Base-by-base conservation (phyloP, 345 rosid species). In the Eucalyptus erythrocorys region DNA sequence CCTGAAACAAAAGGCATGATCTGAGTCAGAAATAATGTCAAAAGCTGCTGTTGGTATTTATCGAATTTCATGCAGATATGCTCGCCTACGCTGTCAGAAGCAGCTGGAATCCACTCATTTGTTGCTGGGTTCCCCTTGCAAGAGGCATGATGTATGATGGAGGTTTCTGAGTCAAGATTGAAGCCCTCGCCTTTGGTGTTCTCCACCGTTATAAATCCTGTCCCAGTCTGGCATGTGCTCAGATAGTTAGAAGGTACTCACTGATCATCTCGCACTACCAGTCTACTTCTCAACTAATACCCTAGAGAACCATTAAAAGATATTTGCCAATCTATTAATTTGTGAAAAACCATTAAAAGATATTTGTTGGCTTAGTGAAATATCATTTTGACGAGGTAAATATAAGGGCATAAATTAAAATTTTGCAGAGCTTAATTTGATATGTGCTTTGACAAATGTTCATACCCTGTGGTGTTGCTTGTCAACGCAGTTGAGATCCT, bases 61-160 rank as follows among this genome's bases (percentile, higher is more conserved):
- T 21, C 22, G 43, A 13, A 48, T 68, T 53, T 11, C 66, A 4
- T 34, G 59, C 26, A 48, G 81, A 64, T 34, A 17, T 34, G 43
- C 19, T 26, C 86, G 42, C 85, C 48, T 91, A 94, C 97, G 87
- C 12, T 64, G 80, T 93, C 91, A 81, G 89, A 80, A 87, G 93
- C 80, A 51, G 91, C 89, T 4, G 98, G 98, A 89, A 91, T 91
- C 96, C 96, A 95, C 16, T 95, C 98, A 71, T 95, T 95, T 22
- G 98, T 95, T 6, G 98, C 96, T 1, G 98, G 98, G 89, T 95
- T 95, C 81, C 98, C 96, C 88, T 85, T 91, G 92, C 92, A 86
- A 53, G 98, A 90, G 87, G 90, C 87, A 37, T 95, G 98, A 14
- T 87, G 89, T 76, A 3, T 40, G 57, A 87, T 79, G 13, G 76